Evolutionary conservation across 2,329 filamentous ascomycete species (phyloP).

Genomic region (Thermochaetoides dissita): DNA sequence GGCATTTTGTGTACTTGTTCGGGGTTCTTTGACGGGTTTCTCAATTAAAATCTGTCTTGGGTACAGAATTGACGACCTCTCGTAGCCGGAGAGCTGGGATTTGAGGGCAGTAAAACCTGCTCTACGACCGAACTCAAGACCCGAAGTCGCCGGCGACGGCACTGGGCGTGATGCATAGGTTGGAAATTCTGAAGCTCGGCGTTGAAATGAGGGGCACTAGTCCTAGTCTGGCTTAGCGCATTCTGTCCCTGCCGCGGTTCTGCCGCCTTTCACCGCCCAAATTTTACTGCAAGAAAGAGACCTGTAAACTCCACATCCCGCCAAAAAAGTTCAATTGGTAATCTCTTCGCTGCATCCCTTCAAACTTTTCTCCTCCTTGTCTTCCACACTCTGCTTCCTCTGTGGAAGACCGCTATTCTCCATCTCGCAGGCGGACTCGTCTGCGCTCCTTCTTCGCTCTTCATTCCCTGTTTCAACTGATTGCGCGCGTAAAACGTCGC

Average conservation of each 20-base stretch:
- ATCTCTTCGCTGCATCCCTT: conserved; percentile 1
- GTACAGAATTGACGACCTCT: conserved; percentile 3
- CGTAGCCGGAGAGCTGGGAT: conserved; percentile 1
- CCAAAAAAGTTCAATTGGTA: conserved; percentile 14
- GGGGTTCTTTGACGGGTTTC: neutral
- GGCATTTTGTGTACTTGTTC: conserved; percentile 13
- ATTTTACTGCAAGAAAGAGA: conserved; percentile 8
- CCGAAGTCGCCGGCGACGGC: too few species aligned
- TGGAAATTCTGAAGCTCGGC: conserved; percentile 14
- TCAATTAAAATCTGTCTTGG: neutral
- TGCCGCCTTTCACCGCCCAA: conserved; percentile 14
- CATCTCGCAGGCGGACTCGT: conserved; percentile 8
- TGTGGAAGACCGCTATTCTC: conserved; percentile 10
- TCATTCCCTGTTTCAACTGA: neutral
- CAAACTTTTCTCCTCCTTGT: conserved; percentile 9
- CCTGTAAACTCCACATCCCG: conserved; percentile 13
- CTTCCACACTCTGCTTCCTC: conserved; percentile 9
- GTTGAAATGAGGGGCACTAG: conserved; percentile 4
- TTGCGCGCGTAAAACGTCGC: conserved; percentile 2
- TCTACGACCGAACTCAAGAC: too few species aligned
- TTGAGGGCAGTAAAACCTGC: neutral
- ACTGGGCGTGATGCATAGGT: neutral
- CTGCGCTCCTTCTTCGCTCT: too few species aligned
- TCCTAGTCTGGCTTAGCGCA: conserved; percentile 4
- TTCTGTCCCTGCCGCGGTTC: conserved; percentile 1